Conservation (phyloP, 2,329 filamentous ascomycete species). For the Trichoderma sp. region DNA sequence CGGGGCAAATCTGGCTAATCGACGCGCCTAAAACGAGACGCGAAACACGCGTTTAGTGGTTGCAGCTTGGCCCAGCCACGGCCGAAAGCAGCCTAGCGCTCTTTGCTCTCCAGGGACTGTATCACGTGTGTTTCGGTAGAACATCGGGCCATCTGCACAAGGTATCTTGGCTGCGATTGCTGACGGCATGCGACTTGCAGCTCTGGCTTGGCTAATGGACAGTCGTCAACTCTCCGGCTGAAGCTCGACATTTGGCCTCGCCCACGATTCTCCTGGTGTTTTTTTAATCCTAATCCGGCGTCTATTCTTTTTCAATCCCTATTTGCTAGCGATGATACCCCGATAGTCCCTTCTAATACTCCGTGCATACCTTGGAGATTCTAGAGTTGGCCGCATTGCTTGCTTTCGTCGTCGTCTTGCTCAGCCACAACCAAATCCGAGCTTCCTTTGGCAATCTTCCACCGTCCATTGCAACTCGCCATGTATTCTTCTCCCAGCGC, state of each 20-base stretch:
- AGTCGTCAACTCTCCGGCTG: not conserved
- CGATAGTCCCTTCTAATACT: not conserved
- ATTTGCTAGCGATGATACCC: constrained; percentile 46
- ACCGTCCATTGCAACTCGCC: constrained; percentile 30
- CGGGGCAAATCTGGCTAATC: constrained; percentile 23
- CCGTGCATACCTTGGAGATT: constrained; percentile 13
- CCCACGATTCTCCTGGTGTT: not conserved
- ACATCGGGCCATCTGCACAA: not conserved
- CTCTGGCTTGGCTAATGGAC: constrained; percentile 3
- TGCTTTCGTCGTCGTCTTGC: not conserved
- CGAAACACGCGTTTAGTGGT: constrained; percentile 31
- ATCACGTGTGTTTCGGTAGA: constrained; percentile 17
- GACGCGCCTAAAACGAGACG: constrained; percentile 25
- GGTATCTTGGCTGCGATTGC: not conserved
- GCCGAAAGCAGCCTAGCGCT: not conserved
- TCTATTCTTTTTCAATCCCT: constrained; percentile 1
- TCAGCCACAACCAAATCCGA: not conserved
- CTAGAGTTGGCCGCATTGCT: not conserved
- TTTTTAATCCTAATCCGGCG: constrained; percentile 1
- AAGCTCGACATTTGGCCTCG: not conserved
- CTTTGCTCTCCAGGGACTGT: not conserved
- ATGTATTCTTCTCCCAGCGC: constrained; percentile 60
- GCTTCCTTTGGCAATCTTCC: not conserved
- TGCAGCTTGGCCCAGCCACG: constrained; percentile 23
- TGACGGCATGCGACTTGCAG: constrained; percentile 3